Evolutionary conservation across 345 rosid species (phyloP), one percentile per base, ranked within the genome.

Genomic region (Heritiera fomes): DNA sequence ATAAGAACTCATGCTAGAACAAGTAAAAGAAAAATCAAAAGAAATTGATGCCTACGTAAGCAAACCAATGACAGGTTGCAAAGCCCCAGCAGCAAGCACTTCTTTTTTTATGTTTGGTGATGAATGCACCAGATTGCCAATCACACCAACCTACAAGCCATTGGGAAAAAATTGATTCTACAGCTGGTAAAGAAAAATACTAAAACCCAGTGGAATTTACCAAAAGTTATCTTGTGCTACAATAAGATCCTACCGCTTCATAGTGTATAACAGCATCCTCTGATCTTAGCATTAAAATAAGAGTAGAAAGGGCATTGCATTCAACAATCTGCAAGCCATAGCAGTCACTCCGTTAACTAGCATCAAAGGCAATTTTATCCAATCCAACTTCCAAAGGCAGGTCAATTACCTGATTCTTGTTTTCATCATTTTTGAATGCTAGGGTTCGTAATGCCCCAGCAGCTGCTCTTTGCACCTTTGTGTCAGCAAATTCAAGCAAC

Each of bases 241-340:
- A 14, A 64, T 30, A 82, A 76, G 32, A 82, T 61, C 93, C 81
- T 89, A 96, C 99, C 86, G 97, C 97, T 88, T 96, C 99, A 88
- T 96, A 96, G 83, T 96, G 99, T 82, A 96, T 96, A 70, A 97
- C 98, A 87, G 97, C 87, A 87, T 92, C 99, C 83, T 96, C 98
- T 49, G 99, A 96, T 80, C 95, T 87, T 79, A 96, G 87, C 99
- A 96, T 96, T 71, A 94, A 80, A 80, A 96, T 96, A 77, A 96
- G 98, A 5, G 93, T 91, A 28, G 99, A 97, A 82, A 96, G 97
- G 45, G 99, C 97, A 85, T 89, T 88, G 81, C 92, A 91, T 74
- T 92, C 98, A 76, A 96, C 98, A 77, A 96, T 96, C 99, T 96
- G 90, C 90, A 86, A 46, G 67, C 32, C 63, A 66, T 85, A 75